These are phyloP conservation scores for Filobasidium floriforme DNA, from an alignment of 768 basidiomycete species.

Conservation along the genomic window DNA sequence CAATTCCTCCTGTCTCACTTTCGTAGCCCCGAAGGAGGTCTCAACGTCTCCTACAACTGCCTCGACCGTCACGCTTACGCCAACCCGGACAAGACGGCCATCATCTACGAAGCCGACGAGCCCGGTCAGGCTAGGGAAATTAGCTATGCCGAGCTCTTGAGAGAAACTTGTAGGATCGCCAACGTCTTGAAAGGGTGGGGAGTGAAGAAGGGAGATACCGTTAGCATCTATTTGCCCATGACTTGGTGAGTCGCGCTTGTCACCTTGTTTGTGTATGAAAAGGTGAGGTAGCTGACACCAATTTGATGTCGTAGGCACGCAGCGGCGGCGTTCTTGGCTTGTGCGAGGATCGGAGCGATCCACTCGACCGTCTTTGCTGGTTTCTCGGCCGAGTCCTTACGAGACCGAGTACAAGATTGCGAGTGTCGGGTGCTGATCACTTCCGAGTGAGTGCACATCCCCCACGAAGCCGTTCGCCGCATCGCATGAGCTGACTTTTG, in stretches of 20 bases:
- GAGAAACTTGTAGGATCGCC: slow-evolving; percentile 78
- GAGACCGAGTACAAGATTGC: slow-evolving; percentile 87
- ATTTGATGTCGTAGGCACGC: slow-evolving; percentile 62
- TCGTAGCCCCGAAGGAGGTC: slow-evolving; percentile 66
- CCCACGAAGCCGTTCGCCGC: background rate
- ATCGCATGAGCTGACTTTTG: background rate
- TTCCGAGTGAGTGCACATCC: slow-evolving; percentile 53
- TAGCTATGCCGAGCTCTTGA: slow-evolving; percentile 74
- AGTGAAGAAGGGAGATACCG: slow-evolving; percentile 79
- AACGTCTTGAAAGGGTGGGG: slow-evolving; percentile 85
- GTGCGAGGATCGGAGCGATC: slow-evolving; percentile 90
- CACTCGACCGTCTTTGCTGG: slow-evolving; percentile 98
- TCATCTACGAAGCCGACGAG: slow-evolving; percentile 98
- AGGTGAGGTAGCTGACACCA: background rate
- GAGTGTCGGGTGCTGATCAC: slow-evolving; percentile 85
- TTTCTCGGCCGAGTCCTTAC: slow-evolving; percentile 86
- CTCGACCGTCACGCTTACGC: slow-evolving; percentile 93
- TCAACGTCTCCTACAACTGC: slow-evolving; percentile 94
- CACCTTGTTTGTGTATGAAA: background rate
- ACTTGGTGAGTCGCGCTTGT: slow-evolving; percentile 28
- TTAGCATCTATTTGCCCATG: slow-evolving; percentile 43
- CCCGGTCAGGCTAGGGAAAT: slow-evolving; percentile 69
- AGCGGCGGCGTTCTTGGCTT: slow-evolving; percentile 92
- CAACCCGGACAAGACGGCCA: slow-evolving; percentile 79
- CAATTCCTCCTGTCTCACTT: background rate